A percentile compares a stretch with the other conserved stretches of the same genome.
Conservation (phyloP, 495 filamentous ascomycete genomes). For the Saxophila tyrrhenica region DNA sequence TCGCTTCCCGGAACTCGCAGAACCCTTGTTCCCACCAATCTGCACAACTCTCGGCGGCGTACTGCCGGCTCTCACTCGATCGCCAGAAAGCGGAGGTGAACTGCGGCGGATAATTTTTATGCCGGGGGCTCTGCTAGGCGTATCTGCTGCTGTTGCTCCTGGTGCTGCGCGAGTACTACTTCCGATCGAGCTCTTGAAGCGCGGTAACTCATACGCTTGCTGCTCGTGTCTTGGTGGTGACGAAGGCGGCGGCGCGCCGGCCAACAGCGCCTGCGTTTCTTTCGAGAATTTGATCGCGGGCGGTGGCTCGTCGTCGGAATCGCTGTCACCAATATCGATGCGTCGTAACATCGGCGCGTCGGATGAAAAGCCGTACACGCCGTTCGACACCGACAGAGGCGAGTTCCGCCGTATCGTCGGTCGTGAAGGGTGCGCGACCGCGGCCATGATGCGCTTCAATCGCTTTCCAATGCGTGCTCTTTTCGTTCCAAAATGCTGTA, state of each 20-base stretch:
- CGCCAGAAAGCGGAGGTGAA: constrained; percentile 12
- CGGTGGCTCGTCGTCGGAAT: constrained; percentile 31
- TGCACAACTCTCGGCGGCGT: constrained; percentile 20
- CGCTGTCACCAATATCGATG: constrained; percentile 29
- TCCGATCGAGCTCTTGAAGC: constrained; percentile 16
- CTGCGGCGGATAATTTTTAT: constrained; percentile 19
- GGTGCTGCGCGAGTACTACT: not conserved
- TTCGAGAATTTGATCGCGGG: constrained; percentile 32
- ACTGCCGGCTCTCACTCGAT: constrained; percentile 1
- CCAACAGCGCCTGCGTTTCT: constrained; percentile 30
- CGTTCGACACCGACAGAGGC: constrained; percentile 26
- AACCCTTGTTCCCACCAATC: constrained; percentile 6
- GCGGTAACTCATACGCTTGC: constrained; percentile 2
- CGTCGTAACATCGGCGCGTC: constrained; percentile 26
- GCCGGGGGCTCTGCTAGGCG: constrained; percentile 18
- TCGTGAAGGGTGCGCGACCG: constrained; percentile 18
- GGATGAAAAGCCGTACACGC: constrained; percentile 25
- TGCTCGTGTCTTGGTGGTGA: constrained; percentile 24
- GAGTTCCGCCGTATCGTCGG: constrained; percentile 22
- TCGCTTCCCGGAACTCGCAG: constrained; percentile 6
- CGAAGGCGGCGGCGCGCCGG: constrained; percentile 19
- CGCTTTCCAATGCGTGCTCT: constrained; percentile 6
- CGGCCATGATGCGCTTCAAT: constrained; percentile 16
- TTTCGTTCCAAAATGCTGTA: not conserved
- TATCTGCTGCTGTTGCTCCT: constrained; percentile 14